Evolutionary conservation across 768 basidiomycete genomes (phyloP).

Genomic region (Omphalotus guepiniiformis): DNA sequence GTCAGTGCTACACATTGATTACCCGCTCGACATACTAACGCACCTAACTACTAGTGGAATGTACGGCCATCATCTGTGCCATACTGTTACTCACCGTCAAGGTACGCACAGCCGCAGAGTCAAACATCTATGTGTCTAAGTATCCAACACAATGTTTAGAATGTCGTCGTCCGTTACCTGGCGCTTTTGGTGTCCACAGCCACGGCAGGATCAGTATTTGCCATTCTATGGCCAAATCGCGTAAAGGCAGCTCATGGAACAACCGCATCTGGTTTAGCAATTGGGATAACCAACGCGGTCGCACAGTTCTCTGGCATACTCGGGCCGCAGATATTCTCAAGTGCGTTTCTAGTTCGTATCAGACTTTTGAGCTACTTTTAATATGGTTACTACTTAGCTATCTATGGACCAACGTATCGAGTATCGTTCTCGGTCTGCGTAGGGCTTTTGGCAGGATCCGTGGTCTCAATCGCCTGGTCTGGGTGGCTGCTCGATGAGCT

Average conservation of each 20-base stretch:
- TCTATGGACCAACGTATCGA: constrained; percentile 7
- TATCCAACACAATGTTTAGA: neutral
- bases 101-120: neutral
- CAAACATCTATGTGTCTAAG: neutral
- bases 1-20: neutral
- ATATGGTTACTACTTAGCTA: neutral
- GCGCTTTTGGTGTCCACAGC: constrained; percentile 17
- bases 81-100: constrained; percentile 16
- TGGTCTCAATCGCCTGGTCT: constrained; percentile 6
- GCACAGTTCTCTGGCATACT: constrained; percentile 18
- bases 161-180: constrained; percentile 14
- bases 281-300: constrained; percentile 18
- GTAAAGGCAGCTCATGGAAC: constrained; percentile 19
- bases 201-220: constrained; percentile 17
- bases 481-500: neutral
- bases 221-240: constrained; percentile 19
- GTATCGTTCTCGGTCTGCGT: constrained; percentile 17
- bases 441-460: constrained; percentile 13
- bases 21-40: neutral
- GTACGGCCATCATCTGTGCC: constrained; percentile 17
- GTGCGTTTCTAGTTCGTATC: constrained; percentile 6
- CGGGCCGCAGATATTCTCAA: constrained; percentile 18
- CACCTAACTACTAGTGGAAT: constrained; percentile 10
- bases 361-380: neutral
- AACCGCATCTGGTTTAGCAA: constrained; percentile 17